Evolutionary conservation across 805 yeast species (phyloP).

Genomic region (Starmerella sirachaensis): DNA sequence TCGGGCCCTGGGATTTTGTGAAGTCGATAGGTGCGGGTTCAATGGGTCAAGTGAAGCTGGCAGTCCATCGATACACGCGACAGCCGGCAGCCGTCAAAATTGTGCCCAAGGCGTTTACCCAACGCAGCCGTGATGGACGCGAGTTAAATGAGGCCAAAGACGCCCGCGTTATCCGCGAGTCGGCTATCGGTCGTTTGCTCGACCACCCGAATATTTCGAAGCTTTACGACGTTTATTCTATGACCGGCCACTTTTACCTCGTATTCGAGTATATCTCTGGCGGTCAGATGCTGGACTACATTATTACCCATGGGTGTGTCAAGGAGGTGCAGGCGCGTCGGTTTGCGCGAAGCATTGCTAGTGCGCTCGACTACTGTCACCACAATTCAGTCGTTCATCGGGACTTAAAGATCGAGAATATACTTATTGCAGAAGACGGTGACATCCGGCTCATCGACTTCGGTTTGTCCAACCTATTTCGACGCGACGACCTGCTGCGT

Average conservation of each 20-base stretch:
- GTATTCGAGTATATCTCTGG: conserved; percentile 93
- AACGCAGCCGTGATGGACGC: conserved; percentile 25
- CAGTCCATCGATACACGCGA: conserved; percentile 63
- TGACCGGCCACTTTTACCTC: conserved; percentile 96
- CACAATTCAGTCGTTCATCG: conserved; percentile 91
- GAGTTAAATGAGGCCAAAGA: conserved; percentile 54
- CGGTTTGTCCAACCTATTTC: conserved; percentile 81
- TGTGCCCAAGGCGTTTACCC: conserved; percentile 76
- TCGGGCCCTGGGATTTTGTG: conserved; percentile 94
- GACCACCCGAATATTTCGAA: conserved; percentile 90
- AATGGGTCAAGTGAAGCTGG: conserved; percentile 96
- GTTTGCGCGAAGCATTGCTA: conserved; percentile 88
- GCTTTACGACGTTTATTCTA: conserved; percentile 83
- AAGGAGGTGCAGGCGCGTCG: conserved; percentile 90
- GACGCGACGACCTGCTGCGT: conserved; percentile 57
- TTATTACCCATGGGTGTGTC: conserved; percentile 88
- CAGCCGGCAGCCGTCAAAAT: conserved; percentile 80
- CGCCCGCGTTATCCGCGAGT: conserved; percentile 85
- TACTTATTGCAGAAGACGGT: conserved; percentile 85
- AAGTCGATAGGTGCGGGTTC: conserved; percentile 97
- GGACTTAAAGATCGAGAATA: conserved; percentile 91
- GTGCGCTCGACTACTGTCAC: conserved; percentile 89
- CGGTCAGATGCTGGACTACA: conserved; percentile 94
- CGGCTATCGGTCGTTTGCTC: conserved; percentile 78
- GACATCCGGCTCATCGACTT: conserved; percentile 93